Base-by-base conservation (phyloP, 140 eudicot genomes). In the Cichorium intybus region DNA sequence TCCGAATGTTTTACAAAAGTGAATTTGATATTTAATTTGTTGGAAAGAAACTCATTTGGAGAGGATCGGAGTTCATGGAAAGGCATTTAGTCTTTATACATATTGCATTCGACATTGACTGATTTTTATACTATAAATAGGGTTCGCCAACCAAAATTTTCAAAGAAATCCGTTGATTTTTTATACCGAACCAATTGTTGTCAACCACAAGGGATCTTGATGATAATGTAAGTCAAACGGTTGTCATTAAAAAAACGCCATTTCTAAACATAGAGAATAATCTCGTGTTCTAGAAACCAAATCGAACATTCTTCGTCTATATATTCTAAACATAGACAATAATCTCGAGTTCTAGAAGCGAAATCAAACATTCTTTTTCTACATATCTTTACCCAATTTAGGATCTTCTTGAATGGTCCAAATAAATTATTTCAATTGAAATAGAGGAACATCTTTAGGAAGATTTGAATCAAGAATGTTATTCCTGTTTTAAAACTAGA, bases 221-320 rank as follows among this genome's bases (percentile, higher is more conserved):
- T 24, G 63, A 37, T 55, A 15, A 53, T 51, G 6, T 22, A n/a
- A 27, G 76, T 28, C 71, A 49, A 65, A 57, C 39, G 18, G 15
- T 35, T 24, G 33, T 43, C 10, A 6, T 14, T 26, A 62, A 27
- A 27, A 24, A 41, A 0, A 1, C 29, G 43, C 24, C 17, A 27
- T 63, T 59, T 67, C 69, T 59, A 74, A 49, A 74, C 33, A 66
- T 67, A 50, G 64, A 50, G 29, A 66, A 52, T 22, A 39, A 67
- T 66, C 57, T 58, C 11, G 7, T 66, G 48, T 67, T 67, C 62
- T 59, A 59, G 9, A 29, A 75, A 50, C 60, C 64, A 60, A 58
- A 67, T 68, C 45, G 29, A 73, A 43, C 20, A 9, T 46, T 28
- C 45, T 27, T 51, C 35, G 33, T 65, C 66, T 50, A 62, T 64